Conservation (phyloP, 148 eudicot species). For the Chenopodium berlandieri region DNA sequence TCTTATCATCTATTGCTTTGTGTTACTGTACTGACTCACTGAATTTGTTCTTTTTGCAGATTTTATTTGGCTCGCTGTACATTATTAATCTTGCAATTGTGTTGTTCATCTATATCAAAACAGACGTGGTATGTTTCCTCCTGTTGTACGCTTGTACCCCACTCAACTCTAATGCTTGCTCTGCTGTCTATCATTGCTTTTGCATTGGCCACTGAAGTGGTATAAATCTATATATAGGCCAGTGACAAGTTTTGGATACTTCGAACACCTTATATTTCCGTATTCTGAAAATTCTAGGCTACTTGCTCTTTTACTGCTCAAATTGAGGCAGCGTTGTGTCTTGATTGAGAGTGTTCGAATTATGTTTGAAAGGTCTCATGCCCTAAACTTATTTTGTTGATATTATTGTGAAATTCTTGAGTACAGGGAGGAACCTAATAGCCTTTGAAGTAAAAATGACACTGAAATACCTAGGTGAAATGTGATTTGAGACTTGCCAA, state of each 20-base stretch:
- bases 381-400: background rate
- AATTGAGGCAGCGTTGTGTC: no score
- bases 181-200: background rate
- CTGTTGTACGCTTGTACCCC: background rate
- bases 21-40: background rate
- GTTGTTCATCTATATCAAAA: slow-evolving; percentile 75
- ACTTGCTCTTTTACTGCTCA: background rate
- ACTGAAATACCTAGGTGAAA: background rate
- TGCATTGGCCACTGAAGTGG: background rate
- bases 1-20: background rate
- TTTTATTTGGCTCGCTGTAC: slow-evolving; percentile 78
- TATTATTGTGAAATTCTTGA: background rate
- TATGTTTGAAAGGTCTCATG: background rate
- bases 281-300: background rate
- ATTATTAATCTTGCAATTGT: slow-evolving; percentile 78
- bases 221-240: background rate
- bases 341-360: background rate
- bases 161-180: slow-evolving; percentile 1
- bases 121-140: slow-evolving; percentile 63
- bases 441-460: background rate
- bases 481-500: background rate
- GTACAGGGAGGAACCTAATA: background rate
- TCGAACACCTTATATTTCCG: no score
- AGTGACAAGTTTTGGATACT: background rate
- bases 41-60: slow-evolving; percentile 48